phyloP scores from a whole-genome alignment of 176 grass and related monocot genomes.

The Themeda triandra region DNA sequence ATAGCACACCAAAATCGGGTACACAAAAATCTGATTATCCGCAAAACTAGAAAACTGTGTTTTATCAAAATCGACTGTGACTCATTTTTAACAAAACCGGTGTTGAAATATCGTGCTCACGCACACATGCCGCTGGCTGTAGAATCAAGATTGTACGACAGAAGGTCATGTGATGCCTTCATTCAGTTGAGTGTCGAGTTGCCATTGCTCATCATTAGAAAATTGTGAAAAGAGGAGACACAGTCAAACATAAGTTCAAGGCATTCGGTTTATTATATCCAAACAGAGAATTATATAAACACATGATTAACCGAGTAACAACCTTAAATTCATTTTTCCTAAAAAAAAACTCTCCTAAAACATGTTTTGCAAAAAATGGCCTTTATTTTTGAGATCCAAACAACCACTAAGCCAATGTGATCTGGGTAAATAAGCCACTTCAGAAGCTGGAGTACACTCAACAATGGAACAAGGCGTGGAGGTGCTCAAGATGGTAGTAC shows the following conservation, averaged over 20 bases:
- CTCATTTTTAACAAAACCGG: not conserved
- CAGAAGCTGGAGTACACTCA: not conserved
- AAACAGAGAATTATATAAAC: not conserved
- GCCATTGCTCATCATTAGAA: not conserved
- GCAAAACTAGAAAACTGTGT: not conserved
- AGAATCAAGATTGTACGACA: not conserved
- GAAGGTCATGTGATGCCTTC: not conserved
- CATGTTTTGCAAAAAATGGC: not conserved
- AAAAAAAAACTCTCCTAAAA: not conserved
- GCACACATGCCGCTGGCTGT: not conserved
- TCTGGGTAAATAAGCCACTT: not conserved
- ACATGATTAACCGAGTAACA: not conserved
- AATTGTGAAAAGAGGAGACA: not conserved
- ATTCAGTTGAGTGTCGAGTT: not conserved
- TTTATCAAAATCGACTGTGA: not conserved
- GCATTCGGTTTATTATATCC: not conserved
- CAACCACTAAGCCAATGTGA: not conserved
- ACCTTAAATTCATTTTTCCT: not conserved
- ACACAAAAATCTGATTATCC: not conserved
- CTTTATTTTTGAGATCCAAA: not conserved
- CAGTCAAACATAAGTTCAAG: not conserved
- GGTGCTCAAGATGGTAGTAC: not conserved
- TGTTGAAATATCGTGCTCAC: not conserved
- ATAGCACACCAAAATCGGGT: not conserved
- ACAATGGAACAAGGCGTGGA: not conserved